Evolutionary conservation across 352 stramenopile genomes (phyloP).

Genomic region (Pythium chondricola): DNA sequence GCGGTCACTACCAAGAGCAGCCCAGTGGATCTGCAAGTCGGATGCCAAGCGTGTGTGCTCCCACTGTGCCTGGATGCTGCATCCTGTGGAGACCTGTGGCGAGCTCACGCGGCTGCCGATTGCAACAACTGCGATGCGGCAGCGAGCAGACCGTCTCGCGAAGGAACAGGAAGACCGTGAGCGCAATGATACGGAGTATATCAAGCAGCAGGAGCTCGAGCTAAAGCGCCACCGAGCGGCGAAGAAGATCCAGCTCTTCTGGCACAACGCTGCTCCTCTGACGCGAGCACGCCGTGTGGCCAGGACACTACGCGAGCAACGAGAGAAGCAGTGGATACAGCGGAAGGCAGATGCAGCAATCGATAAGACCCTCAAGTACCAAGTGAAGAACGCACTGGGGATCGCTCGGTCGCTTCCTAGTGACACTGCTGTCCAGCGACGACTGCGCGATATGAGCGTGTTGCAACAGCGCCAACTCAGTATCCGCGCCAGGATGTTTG

Average conservation of each 20-base stretch:
- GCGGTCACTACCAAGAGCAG: conserved; percentile 16
- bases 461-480: conserved; percentile 37
- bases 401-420: conserved; percentile 30
- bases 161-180: conserved; percentile 38
- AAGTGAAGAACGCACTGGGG: conserved; percentile 32
- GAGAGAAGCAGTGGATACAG: conserved; percentile 33
- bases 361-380: conserved; percentile 29
- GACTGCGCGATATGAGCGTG: conserved; percentile 43
- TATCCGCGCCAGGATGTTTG: conserved; percentile 48
- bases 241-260: conserved; percentile 50
- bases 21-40: conserved; percentile 41
- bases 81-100: conserved; percentile 43
- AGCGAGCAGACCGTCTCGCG: conserved; percentile 24
- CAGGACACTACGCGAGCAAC: conserved; percentile 5
- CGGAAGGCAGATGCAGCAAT: conserved; percentile 24
- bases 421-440: conserved; percentile 30
- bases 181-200: conserved; percentile 38
- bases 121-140: conserved; percentile 35
- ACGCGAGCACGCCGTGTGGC: conserved; percentile 22
- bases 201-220: conserved; percentile 21
- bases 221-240: conserved; percentile 23
- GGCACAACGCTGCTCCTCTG: conserved; percentile 29
- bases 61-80: conserved; percentile 26
- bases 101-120: conserved; percentile 25
- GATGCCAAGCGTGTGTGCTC: conserved; percentile 34